phyloP scores from a whole-genome alignment of 1,139 yeast genomes.

The Hyphopichia buzzinii region DNA sequence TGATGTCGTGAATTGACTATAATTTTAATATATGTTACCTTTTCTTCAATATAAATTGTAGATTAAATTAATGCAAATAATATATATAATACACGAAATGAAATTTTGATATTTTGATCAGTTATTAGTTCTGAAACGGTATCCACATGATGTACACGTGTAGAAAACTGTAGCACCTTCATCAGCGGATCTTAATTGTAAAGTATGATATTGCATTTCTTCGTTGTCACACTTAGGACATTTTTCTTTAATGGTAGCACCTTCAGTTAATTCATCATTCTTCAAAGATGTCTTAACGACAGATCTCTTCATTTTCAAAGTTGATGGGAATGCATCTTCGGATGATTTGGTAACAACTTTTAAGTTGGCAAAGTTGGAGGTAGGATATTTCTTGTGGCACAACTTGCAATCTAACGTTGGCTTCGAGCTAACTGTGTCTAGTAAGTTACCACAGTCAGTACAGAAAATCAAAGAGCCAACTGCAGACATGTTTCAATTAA shows the following conservation, averaged over 20 bases:
- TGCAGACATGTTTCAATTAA: conserved; percentile 77
- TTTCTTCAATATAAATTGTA: neutral
- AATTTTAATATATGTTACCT: neutral
- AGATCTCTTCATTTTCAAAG: conserved; percentile 74
- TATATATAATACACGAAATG: conserved; percentile 7
- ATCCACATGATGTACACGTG: conserved; percentile 91
- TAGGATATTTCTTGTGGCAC: conserved; percentile 61
- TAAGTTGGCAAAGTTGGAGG: conserved; percentile 64
- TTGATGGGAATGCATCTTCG: conserved; percentile 90
- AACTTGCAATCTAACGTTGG: conserved; percentile 58
- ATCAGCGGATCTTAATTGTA: conserved; percentile 96
- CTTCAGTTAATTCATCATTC: conserved; percentile 81
- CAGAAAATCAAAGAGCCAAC: conserved; percentile 95
- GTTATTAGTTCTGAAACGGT: conserved; percentile 90
- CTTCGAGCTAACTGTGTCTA: conserved; percentile 63
- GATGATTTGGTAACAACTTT: conserved; percentile 86
- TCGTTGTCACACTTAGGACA: conserved; percentile 98
- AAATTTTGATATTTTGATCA: conserved; percentile 18
- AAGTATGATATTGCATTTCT: conserved; percentile 96
- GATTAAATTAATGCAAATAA: neutral
- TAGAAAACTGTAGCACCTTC: conserved; percentile 97
- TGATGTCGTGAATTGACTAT: neutral
- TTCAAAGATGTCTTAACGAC: conserved; percentile 84
- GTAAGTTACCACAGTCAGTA: conserved; percentile 85
- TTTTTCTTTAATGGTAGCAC: conserved; percentile 93